Conservation (phyloP, 176 grass and related monocot species). For the Raddia guianensis region DNA sequence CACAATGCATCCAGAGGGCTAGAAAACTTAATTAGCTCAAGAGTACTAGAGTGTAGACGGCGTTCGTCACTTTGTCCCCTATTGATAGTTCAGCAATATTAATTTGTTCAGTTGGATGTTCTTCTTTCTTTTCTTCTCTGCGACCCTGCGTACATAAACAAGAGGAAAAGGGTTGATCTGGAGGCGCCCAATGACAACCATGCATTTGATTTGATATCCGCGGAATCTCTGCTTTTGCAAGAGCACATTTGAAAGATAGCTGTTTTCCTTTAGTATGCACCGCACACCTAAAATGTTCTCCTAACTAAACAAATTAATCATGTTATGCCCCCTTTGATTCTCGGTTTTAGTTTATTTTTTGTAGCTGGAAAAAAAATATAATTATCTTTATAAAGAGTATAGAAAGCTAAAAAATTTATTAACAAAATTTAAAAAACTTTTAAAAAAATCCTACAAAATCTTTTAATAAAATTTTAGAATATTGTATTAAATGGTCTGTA, state of each 20-base stretch:
- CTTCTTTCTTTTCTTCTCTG: neutral
- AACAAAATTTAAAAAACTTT: no score
- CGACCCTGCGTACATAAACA: neutral
- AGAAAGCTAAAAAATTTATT: no score
- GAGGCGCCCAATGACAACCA: neutral
- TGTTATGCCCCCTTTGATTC: no score
- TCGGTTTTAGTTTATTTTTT: no score
- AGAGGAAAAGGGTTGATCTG: conserved; percentile 2
- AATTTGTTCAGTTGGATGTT: neutral
- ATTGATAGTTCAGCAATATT: neutral
- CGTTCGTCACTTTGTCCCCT: neutral
- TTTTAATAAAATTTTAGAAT: no score
- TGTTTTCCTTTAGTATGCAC: neutral
- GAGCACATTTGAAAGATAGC: neutral
- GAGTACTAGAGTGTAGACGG: neutral
- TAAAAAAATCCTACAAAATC: no score
- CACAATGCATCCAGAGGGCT: neutral
- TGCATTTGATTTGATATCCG: conserved; percentile 33
- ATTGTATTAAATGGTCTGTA: no score
- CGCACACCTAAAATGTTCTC: conserved; percentile 6
- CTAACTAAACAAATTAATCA: neutral
- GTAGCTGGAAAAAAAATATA: no score
- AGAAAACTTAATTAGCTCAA: no score
- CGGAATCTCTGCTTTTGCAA: conserved; percentile 12
- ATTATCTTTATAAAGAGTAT: no score